These are phyloP conservation scores for Podaxis sp. DNA, from an alignment of 768 basidiomycete species.

Conservation along the genomic window DNA sequence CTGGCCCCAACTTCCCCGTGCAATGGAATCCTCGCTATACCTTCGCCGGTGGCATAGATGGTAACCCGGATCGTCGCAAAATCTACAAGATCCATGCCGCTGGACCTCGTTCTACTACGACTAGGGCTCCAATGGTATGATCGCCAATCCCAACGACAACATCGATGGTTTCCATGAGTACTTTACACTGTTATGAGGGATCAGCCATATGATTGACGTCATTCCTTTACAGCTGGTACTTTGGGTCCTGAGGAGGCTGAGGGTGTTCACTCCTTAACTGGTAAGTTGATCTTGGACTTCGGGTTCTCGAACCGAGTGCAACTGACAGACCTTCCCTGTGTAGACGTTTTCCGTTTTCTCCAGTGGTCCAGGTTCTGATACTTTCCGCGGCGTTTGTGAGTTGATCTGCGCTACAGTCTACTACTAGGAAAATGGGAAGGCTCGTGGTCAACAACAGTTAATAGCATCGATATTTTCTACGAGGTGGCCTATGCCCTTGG, in stretches of 20 bases:
- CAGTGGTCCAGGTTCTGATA: slow-evolving; percentile 35
- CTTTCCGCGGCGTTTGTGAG: slow-evolving; percentile 40
- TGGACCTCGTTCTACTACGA: slow-evolving; percentile 35
- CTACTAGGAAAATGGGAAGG: background rate
- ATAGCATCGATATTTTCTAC: slow-evolving; percentile 39
- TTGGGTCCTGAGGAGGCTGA: slow-evolving; percentile 26
- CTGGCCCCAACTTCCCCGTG: slow-evolving; percentile 41
- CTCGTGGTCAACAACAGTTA: slow-evolving; percentile 24
- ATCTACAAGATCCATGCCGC: slow-evolving; percentile 27
- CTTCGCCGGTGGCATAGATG: slow-evolving; percentile 37
- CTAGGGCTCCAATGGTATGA: slow-evolving; percentile 17
- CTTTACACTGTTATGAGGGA: background rate
- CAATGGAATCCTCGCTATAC: slow-evolving; percentile 40
- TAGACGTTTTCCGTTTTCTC: slow-evolving; percentile 40
- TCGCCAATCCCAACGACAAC: slow-evolving; percentile 31
- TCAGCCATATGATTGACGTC: background rate
- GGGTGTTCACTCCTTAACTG: slow-evolving; percentile 37
- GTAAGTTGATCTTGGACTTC: slow-evolving; percentile 13
- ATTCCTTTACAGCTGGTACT: slow-evolving; percentile 25
- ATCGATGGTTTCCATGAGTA: slow-evolving; percentile 25
- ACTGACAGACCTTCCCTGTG: background rate
- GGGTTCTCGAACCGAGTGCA: background rate
- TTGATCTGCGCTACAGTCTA: slow-evolving; percentile 4
- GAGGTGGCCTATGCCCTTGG: slow-evolving; percentile 33
- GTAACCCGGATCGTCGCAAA: slow-evolving; percentile 39